phyloP scores from a whole-genome alignment of 1,139 yeast species.

The Wickerhamomyces sp. region DNA sequence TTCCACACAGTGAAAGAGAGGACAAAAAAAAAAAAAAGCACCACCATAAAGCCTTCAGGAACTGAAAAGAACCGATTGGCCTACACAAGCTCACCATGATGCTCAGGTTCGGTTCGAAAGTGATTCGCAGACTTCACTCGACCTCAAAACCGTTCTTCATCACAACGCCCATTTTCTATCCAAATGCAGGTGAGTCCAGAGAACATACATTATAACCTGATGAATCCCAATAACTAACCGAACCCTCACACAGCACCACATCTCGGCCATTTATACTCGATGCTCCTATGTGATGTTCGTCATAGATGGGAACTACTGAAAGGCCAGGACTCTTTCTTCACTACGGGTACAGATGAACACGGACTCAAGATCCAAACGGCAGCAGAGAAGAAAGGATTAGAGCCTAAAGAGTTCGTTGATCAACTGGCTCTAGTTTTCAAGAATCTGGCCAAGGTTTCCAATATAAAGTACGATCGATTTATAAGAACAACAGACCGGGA shows the following conservation, averaged over 20 bases:
- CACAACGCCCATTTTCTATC: conserved; percentile 94
- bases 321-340: conserved; percentile 46
- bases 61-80: no score
- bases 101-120: no score
- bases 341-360: conserved; percentile 97
- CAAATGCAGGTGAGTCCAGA: conserved; percentile 63
- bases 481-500: conserved; percentile 88
- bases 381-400: conserved; percentile 43
- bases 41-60: no score
- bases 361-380: conserved; percentile 89
- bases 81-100: no score
- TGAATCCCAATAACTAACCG: no score
- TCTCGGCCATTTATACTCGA: conserved; percentile 86
- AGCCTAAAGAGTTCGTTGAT: conserved; percentile 72
- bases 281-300: conserved; percentile 76
- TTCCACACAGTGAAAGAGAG: no score
- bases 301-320: conserved; percentile 63
- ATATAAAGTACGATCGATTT: conserved; percentile 66
- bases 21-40: no score
- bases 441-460: conserved; percentile 48
- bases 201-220: no score
- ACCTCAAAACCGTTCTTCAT: conserved; percentile 32
- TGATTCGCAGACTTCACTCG: no score
- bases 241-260: conserved; percentile 80
- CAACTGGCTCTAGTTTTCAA: conserved; percentile 59